Evolutionary conservation across 2,329 filamentous ascomycete genomes (phyloP).

Genomic region (Tolypocladium tropicale): DNA sequence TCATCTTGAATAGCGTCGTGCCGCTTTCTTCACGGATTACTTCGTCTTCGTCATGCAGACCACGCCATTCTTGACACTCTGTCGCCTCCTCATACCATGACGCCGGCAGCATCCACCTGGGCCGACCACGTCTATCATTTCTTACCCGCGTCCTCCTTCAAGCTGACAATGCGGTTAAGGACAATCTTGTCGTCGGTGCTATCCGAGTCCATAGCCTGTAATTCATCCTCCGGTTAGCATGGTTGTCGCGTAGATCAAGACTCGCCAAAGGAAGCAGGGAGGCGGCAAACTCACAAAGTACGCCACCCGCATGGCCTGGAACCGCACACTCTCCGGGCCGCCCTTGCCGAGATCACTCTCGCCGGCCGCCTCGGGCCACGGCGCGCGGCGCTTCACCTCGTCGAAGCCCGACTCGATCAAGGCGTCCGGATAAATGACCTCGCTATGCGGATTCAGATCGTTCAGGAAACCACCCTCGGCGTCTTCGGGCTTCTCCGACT

Average conservation of each 20-base stretch:
- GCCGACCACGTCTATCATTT: slow-evolving; percentile 3
- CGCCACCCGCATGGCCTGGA: slow-evolving; percentile 83
- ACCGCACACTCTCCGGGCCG: slow-evolving; percentile 67
- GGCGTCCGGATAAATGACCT: slow-evolving; percentile 68
- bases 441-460: slow-evolving; percentile 76
- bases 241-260: too few relatives aligned
- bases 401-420: slow-evolving; percentile 77
- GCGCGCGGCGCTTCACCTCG: slow-evolving; percentile 61
- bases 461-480: slow-evolving; percentile 72
- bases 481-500: slow-evolving; percentile 69
- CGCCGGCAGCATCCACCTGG: background rate
- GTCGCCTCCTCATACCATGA: background rate
- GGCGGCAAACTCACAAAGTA: slow-evolving; percentile 54
- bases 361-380: slow-evolving; percentile 72
- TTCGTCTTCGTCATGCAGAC: background rate
- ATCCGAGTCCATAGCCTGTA: slow-evolving; percentile 62
- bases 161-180: slow-evolving; percentile 80
- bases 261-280: accelerated
- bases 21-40: background rate
- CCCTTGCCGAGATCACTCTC: slow-evolving; percentile 52
- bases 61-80: background rate
- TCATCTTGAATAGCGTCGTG: background rate
- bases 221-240: slow-evolving; percentile 2
- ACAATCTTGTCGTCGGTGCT: slow-evolving; percentile 71
- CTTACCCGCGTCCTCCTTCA: slow-evolving; percentile 83